Base-by-base conservation (phyloP, 2,329 filamentous ascomycete species). In the Tolypocladium amazonense region DNA sequence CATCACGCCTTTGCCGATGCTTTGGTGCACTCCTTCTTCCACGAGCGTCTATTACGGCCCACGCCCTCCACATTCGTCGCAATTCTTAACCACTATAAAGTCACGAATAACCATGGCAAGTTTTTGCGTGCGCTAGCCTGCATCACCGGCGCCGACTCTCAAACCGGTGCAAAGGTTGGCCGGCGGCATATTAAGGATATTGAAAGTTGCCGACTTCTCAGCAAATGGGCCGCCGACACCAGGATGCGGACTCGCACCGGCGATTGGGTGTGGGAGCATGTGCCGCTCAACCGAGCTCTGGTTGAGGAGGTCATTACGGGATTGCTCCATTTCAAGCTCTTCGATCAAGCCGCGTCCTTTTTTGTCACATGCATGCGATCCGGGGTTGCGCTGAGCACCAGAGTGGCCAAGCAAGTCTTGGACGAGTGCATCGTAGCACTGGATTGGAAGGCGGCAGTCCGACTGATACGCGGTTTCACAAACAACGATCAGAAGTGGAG, bases 11-110 rank as follows among this genome's bases (percentile, higher is more conserved):
- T 87, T 23, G 78, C 81, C 4, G 76, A 83, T 43, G 66, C 75
- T n/a, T 75, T 87, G 38, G 75, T 84, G 25, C 71, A 81, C 56
- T 79, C 77, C 0, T 81, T 83, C 58, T 71, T 82, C 50, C 63
- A 76, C 47, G 65, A 72, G 12, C 79, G 74, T 43, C 70, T 70
- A 4, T 67, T 81, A 52, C 73, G 68, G 41, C 79, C 81, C 2
- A 83, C 81, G 0, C 71, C 76, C 52, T 76, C 76, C 30, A 83
- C 81, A 0, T 71, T 78, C 27, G 70, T 77, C 8, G 79, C 77
- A 60, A 70, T 84, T 23, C 65, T 85, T 25, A 76, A 79, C 54
- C 81, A 84, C 63, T 81, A 80, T 66, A 77, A 74, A 43, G 68
- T 67, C 7, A 73, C 71, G 8, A 69, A 72, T 2, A 75, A 81